phyloP scores from a whole-genome alignment of 345 rosid species.

The Populus tremula region DNA sequence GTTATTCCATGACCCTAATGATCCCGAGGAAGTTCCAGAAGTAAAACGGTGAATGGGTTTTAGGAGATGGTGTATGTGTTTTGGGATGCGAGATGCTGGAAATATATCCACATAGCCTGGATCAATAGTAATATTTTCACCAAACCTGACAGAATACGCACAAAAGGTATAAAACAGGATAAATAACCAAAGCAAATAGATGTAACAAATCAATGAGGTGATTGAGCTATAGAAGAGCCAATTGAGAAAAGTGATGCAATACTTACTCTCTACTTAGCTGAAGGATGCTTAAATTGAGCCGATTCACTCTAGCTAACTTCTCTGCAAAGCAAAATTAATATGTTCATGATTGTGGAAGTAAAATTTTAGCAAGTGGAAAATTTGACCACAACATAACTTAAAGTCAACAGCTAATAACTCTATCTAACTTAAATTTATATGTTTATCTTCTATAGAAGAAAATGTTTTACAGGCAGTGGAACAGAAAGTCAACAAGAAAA shows the following conservation, averaged over 20 bases:
- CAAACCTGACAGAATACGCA: conserved; percentile 48
- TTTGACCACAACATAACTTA: conserved; percentile 3
- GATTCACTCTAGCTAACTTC: conserved; percentile 73
- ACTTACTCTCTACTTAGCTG: conserved; percentile 76
- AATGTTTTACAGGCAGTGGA: not conserved
- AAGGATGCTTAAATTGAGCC: conserved; percentile 55
- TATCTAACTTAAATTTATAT: not conserved
- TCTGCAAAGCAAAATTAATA: conserved; percentile 43
- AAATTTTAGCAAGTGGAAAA: conserved; percentile 5
- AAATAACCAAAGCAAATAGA: conserved; percentile 5
- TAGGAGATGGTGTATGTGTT: conserved; percentile 57
- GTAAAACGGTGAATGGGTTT: conserved; percentile 47
- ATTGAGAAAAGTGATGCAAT: conserved; percentile 4
- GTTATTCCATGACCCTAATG: conserved; percentile 31
- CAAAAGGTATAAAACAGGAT: conserved; percentile 15
- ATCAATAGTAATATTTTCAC: conserved; percentile 66
- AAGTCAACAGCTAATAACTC: not conserved
- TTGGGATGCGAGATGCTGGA: conserved; percentile 72
- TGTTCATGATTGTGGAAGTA: conserved; percentile 1
- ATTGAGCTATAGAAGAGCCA: not conserved
- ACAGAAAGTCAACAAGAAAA: conserved; percentile 3
- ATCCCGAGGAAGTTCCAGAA: conserved; percentile 35
- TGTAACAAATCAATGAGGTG: not conserved
- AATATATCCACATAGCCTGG: conserved; percentile 84
- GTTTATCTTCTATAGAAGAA: not conserved